Percentiles rank a stretch among this genome's conserved stretches.
phyloP scores from a whole-genome alignment of 768 basidiomycete genomes.

The Lactifluus subvellereus region DNA sequence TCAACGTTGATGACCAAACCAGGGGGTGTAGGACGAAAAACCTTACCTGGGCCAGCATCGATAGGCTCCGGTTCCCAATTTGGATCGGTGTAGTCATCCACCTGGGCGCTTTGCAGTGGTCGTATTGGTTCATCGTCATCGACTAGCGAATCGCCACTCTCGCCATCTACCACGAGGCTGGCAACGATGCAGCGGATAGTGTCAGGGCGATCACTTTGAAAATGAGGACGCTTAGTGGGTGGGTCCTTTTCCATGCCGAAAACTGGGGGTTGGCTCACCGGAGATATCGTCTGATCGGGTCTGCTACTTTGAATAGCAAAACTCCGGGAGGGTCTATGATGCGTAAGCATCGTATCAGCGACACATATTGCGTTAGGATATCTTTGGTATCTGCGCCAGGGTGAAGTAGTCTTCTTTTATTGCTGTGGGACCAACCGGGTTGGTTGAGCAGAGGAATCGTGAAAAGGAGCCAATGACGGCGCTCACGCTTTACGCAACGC shows the following conservation, averaged over 20 bases:
- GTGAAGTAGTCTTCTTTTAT: constrained; percentile 82
- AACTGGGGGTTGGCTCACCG: constrained; percentile 40
- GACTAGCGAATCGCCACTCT: constrained; percentile 71
- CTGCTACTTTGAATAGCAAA: constrained; percentile 86
- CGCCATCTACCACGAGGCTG: constrained; percentile 81
- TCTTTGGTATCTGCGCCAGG: constrained; percentile 94
- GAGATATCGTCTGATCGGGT: constrained; percentile 86
- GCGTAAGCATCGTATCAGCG: constrained; percentile 85
- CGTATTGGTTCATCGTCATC: constrained; percentile 81
- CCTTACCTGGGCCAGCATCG: constrained; percentile 88
- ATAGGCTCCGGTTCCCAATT: constrained; percentile 96
- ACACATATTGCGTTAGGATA: constrained; percentile 85
- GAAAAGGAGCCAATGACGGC: not conserved
- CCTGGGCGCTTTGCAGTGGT: constrained; percentile 65
- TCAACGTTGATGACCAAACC: not conserved
- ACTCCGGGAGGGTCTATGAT: constrained; percentile 92
- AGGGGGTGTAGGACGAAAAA: not conserved
- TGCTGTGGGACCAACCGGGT: constrained; percentile 40
- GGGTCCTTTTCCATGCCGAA: not conserved
- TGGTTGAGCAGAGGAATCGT: constrained; percentile 6
- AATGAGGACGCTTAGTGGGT: not conserved
- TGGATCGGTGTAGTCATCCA: constrained; percentile 85
- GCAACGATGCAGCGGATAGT: constrained; percentile 93
- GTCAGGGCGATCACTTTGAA: constrained; percentile 65
- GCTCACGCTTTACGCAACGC: constrained; percentile 75